Percentiles rank a stretch among this genome's conserved stretches.
These are phyloP conservation scores for Colletotrichum abscissum DNA, from an alignment of 2,329 filamentous ascomycete genomes.

Conservation along the genomic window DNA sequence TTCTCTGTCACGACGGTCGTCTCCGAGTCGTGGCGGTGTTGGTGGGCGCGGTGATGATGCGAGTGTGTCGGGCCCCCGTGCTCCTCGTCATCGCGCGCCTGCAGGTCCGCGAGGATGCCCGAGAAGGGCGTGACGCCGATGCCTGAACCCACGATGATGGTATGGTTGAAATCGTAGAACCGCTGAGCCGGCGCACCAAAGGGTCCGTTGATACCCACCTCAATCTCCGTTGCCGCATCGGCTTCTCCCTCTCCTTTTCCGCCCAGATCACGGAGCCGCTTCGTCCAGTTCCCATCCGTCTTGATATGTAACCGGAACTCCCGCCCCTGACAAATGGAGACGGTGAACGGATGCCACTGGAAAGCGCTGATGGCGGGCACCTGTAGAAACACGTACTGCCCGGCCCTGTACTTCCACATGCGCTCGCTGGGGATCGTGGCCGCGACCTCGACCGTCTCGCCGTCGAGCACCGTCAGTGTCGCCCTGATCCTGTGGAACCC, in stretches of 20 bases:
- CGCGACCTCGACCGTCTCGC: conserved; percentile 63
- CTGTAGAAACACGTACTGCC: conserved; percentile 68
- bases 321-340: conserved; percentile 64
- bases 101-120: conserved; percentile 65
- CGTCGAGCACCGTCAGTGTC: conserved; percentile 59
- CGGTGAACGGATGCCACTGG: conserved; percentile 71
- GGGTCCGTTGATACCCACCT: conserved; percentile 66
- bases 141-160: conserved; percentile 65
- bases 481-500: conserved; percentile 62
- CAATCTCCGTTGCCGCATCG: conserved; percentile 45
- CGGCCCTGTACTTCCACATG: conserved; percentile 65
- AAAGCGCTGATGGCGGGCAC: conserved; percentile 63
- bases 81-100: conserved; percentile 55
- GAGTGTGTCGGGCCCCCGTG: conserved; percentile 41
- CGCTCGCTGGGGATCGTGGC: conserved; percentile 59
- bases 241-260: conserved; percentile 40
- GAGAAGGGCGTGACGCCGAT: conserved; percentile 70
- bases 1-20: conserved; percentile 23
- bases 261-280: conserved; percentile 55
- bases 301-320: conserved; percentile 68
- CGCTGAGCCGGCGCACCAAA: conserved; percentile 69
- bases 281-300: conserved; percentile 68
- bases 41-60: neutral
- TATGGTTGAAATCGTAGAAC: conserved; percentile 68
- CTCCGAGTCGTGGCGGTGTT: conserved; percentile 36